Evolutionary conservation across 2,329 filamentous ascomycete species (phyloP).

Genomic region (Fusarium sp.): DNA sequence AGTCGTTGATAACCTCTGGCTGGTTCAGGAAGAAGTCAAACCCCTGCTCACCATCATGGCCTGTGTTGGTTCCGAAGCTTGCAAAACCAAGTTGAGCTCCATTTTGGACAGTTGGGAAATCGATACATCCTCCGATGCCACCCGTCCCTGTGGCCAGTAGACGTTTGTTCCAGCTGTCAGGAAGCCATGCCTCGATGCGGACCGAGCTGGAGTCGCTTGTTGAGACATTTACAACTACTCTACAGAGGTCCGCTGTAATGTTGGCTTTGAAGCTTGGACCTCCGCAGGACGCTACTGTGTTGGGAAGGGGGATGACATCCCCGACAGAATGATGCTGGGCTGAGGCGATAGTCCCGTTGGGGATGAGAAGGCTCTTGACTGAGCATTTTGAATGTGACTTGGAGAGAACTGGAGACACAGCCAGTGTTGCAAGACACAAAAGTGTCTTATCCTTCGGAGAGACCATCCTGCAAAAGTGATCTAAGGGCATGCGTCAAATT

Average conservation of each 20-base stretch:
- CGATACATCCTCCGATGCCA: constrained; percentile 2
- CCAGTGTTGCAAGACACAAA: not conserved
- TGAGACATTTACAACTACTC: not conserved
- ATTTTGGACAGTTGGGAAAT: not conserved
- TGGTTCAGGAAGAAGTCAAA: constrained; percentile 13
- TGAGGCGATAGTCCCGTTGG: not conserved
- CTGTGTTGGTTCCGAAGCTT: not conserved
- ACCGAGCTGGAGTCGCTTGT: constrained; percentile 1
- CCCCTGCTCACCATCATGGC: not conserved
- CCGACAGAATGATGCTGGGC: not conserved
- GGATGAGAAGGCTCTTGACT: not conserved
- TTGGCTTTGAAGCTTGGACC: not conserved
- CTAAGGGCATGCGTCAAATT: not conserved
- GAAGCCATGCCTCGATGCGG: constrained; percentile 1
- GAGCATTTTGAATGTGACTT: not conserved
- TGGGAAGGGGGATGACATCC: not conserved
- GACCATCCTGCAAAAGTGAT: not conserved
- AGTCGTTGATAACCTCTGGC: constrained; percentile 1
- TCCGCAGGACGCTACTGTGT: not conserved
- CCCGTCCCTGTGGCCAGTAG: constrained; percentile 4
- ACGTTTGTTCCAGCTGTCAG: constrained; percentile 1
- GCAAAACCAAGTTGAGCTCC: constrained; percentile 1
- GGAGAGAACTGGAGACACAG: not conserved
- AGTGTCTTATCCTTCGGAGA: not conserved
- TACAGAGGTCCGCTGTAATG: not conserved